A percentile compares a stretch with the other conserved stretches of the same genome.
Evolutionary conservation across 2,329 filamentous ascomycete species (phyloP).

Genomic region (Aspergillus amoenus): DNA sequence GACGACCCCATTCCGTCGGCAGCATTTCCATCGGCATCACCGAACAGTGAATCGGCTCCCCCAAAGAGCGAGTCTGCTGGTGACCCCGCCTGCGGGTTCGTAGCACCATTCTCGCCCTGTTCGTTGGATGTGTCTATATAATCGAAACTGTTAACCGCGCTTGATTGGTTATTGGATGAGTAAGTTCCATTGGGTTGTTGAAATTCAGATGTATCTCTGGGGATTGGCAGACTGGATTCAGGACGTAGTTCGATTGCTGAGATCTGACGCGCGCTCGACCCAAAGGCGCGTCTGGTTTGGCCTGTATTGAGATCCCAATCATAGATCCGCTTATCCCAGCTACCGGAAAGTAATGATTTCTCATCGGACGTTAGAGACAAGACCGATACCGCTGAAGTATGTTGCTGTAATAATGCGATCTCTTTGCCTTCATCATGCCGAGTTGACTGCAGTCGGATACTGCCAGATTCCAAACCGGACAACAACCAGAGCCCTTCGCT

Average conservation of each 20-base stretch:
- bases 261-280: constrained; percentile 77
- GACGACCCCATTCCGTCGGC: constrained; percentile 48
- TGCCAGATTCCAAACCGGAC: constrained; percentile 84
- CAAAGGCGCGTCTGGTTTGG: constrained; percentile 71
- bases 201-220: constrained; percentile 64
- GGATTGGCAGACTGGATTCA: constrained; percentile 70
- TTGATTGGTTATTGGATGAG: constrained; percentile 69
- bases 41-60: constrained; percentile 85
- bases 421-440: constrained; percentile 92
- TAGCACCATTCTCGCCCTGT: constrained; percentile 37
- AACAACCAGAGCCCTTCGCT: constrained; percentile 88
- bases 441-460: constrained; percentile 89
- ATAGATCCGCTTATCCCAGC: constrained; percentile 92
- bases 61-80: constrained; percentile 81
- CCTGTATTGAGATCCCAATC: constrained; percentile 96
- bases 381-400: constrained; percentile 89
- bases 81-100: constrained; percentile 60
- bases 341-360: constrained; percentile 81
- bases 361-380: constrained; percentile 81
- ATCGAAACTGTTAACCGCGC: constrained; percentile 56
- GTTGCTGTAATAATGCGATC: constrained; percentile 75
- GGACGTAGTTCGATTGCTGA: constrained; percentile 85
- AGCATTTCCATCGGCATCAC: constrained; percentile 66
- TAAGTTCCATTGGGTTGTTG: constrained; percentile 64
- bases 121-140: constrained; percentile 40